Evolutionary conservation across 2,329 filamentous ascomycete species (phyloP).

Genomic region (Ophiocordyceps unilateralis): DNA sequence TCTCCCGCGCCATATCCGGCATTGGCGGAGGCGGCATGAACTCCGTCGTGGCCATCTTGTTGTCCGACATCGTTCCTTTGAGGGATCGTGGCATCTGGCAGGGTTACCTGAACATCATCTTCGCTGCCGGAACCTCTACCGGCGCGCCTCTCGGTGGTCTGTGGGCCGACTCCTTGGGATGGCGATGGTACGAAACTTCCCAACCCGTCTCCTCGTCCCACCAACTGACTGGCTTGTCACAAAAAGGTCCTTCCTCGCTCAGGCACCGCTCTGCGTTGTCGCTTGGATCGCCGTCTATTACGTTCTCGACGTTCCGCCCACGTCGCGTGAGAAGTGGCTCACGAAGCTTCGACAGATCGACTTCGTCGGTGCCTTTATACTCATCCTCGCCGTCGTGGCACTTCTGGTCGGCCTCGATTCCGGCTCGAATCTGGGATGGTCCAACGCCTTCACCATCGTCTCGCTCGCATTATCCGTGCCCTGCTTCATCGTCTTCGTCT

Average conservation of each 20-base stretch:
- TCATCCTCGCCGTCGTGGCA: conserved; percentile 47
- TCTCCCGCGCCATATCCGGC: conserved; percentile 33
- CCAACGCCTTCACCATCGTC: conserved; percentile 35
- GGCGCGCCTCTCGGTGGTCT: conserved; percentile 57
- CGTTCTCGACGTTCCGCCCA: conserved; percentile 46
- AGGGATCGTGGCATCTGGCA: conserved; percentile 58
- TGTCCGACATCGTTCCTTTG: conserved; percentile 51
- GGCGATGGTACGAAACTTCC: conserved; percentile 48
- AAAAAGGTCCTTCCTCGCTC: conserved; percentile 46
- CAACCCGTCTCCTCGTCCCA: too few relatives aligned
- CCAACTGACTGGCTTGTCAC: too few relatives aligned
- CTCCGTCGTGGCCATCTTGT: conserved; percentile 48
- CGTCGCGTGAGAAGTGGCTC: conserved; percentile 42
- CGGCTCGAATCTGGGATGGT: conserved; percentile 58
- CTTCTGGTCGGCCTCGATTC: conserved; percentile 55
- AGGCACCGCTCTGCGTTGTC: conserved; percentile 49
- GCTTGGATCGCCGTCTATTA: conserved; percentile 47
- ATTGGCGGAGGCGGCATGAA: conserved; percentile 59
- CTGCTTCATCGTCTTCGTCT: conserved; percentile 48
- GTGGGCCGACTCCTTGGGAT: conserved; percentile 55
- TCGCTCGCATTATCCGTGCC: conserved; percentile 36
- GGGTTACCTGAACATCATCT: conserved; percentile 55
- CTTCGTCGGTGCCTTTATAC: conserved; percentile 50
- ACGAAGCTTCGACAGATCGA: conserved; percentile 52
- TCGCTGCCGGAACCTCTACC: conserved; percentile 45